Evolutionary conservation across 768 basidiomycete genomes (phyloP).

Genomic region (Termitomyces sp.): DNA sequence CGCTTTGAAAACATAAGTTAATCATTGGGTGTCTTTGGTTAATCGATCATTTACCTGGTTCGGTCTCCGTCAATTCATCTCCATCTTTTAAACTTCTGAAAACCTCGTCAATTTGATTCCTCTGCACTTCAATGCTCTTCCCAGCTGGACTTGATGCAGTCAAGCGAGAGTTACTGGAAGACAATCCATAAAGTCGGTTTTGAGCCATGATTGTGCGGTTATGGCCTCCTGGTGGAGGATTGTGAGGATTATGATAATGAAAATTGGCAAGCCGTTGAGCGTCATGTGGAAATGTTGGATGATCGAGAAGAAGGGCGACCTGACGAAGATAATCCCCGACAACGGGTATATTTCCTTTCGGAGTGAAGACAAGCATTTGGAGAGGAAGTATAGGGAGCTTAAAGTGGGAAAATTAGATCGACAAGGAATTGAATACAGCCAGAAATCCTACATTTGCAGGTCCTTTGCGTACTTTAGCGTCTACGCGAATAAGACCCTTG

Average conservation of each 20-base stretch:
- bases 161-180: slow-evolving; percentile 43
- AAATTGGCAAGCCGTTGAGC: slow-evolving; percentile 50
- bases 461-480: slow-evolving; percentile 68
- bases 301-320: slow-evolving; percentile 67
- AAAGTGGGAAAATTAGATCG: slow-evolving; percentile 4
- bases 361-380: slow-evolving; percentile 87
- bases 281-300: slow-evolving; percentile 70
- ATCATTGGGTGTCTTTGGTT: not conserved
- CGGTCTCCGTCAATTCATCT: slow-evolving; percentile 81
- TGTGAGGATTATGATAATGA: slow-evolving; percentile 87
- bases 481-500: slow-evolving; percentile 76
- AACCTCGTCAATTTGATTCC: slow-evolving; percentile 90
- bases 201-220: slow-evolving; percentile 33
- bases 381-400: slow-evolving; percentile 81
- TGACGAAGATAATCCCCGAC: slow-evolving; percentile 74
- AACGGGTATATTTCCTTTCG: slow-evolving; percentile 85
- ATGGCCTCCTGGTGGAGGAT: slow-evolving; percentile 68
- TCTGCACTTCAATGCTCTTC: slow-evolving; percentile 86
- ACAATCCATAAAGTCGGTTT: slow-evolving; percentile 33
- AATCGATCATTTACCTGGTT: slow-evolving; percentile 57
- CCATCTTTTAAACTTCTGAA: slow-evolving; percentile 87
- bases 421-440: slow-evolving; percentile 8
- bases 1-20: slow-evolving; percentile 28
- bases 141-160: slow-evolving; percentile 47
- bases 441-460: slow-evolving; percentile 43